A percentile compares a stretch with the other conserved stretches of the same genome.
These are phyloP conservation scores for Cryptococcus wingfieldii DNA, from an alignment of 1,284 basidiomycete species.

Conservation along the genomic window DNA sequence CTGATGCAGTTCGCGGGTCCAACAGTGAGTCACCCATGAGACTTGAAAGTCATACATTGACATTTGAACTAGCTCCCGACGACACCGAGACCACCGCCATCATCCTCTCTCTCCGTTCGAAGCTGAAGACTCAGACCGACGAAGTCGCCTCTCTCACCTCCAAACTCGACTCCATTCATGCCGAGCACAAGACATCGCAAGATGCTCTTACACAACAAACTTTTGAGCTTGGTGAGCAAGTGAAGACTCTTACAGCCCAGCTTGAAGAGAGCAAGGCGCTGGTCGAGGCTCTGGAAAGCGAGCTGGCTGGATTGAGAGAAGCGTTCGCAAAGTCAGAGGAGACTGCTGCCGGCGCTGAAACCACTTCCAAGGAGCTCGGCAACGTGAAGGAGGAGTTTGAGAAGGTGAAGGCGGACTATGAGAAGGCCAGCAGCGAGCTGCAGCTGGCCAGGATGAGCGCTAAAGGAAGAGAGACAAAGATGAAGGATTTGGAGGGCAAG, in stretches of 20 bases:
- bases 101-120: conserved; percentile 71
- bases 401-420: conserved; percentile 26
- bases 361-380: conserved; percentile 19
- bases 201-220: conserved; percentile 52
- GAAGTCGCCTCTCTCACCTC: conserved; percentile 54
- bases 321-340: conserved; percentile 26
- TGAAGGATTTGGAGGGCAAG: conserved; percentile 18
- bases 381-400: conserved; percentile 30
- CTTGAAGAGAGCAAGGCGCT: conserved; percentile 20
- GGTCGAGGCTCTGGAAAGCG: conserved; percentile 14
- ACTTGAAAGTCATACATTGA: neutral
- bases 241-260: conserved; percentile 30
- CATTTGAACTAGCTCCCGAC: conserved; percentile 54
- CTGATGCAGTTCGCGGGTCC: conserved; percentile 48
- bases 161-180: conserved; percentile 31
- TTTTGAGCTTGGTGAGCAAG: conserved; percentile 39
- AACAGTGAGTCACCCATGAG: conserved; percentile 27
- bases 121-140: conserved; percentile 69
- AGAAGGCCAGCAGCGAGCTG: conserved; percentile 16
- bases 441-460: conserved; percentile 11
- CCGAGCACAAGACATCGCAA: conserved; percentile 49
- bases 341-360: conserved; percentile 18
- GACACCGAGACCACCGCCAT: conserved; percentile 72
- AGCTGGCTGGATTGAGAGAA: conserved; percentile 28
- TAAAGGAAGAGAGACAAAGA: conserved; percentile 11